These are phyloP conservation scores for Grigorovia transvaalensis DNA, from an alignment of 805 yeast genomes.

Conservation along the genomic window DNA sequence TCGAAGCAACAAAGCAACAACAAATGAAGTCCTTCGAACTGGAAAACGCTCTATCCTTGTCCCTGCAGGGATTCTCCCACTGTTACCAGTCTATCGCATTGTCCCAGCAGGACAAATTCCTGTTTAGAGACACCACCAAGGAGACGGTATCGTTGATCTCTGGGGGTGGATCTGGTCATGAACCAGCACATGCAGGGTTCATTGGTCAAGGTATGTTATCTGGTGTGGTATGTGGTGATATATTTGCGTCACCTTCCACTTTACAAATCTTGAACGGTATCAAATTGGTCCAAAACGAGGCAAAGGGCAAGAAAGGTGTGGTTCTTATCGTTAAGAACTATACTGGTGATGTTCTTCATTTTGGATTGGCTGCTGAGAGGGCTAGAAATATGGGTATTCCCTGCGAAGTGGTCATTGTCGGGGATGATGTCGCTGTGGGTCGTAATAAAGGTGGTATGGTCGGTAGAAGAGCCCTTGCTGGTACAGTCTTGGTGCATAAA, in stretches of 20 bases:
- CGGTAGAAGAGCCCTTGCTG: conserved; percentile 91
- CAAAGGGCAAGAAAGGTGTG: conserved; percentile 39
- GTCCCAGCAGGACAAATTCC: conserved; percentile 30
- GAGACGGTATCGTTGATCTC: conserved; percentile 60
- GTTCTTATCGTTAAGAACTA: conserved; percentile 79
- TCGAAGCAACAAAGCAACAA: background rate
- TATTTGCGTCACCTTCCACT: conserved; percentile 94
- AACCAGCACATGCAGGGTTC: conserved; percentile 87
- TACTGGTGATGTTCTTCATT: conserved; percentile 89
- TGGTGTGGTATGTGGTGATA: conserved; percentile 81
- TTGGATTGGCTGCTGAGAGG: conserved; percentile 84
- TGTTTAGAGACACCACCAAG: conserved; percentile 27
- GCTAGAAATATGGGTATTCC: conserved; percentile 68
- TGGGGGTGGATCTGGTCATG: conserved; percentile 96
- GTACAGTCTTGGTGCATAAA: conserved; percentile 81
- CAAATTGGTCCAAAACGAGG: conserved; percentile 24
- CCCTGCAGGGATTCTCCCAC: conserved; percentile 31
- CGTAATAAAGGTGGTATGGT: conserved; percentile 79
- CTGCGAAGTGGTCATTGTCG: conserved; percentile 66
- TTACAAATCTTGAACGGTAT: conserved; percentile 70
- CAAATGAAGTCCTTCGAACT: conserved; percentile 32
- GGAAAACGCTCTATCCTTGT: conserved; percentile 28
- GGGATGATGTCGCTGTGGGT: conserved; percentile 95
- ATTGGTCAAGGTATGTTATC: conserved; percentile 76
- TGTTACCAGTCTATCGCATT: conserved; percentile 31